Evolutionary conservation across 1,284 basidiomycete genomes (phyloP).

Genomic region (Xerocomus nothofagi): DNA sequence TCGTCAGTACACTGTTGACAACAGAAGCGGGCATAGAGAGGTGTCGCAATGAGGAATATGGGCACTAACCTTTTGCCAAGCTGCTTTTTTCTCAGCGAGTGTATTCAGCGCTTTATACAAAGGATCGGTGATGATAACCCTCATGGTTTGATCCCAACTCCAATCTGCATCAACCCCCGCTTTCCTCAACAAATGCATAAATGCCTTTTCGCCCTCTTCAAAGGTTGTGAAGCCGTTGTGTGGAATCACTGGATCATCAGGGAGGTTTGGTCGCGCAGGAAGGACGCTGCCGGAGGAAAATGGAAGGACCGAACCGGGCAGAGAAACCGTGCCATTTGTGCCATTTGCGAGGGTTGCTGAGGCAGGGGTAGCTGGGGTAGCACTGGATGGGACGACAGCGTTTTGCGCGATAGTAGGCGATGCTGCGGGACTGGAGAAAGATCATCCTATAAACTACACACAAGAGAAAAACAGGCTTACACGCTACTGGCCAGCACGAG

Average conservation of each 20-base stretch:
- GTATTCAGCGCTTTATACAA: slow-evolving; percentile 94
- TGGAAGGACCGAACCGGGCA: slow-evolving; percentile 55
- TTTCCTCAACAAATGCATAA: slow-evolving; percentile 84
- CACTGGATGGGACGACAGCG: slow-evolving; percentile 2
- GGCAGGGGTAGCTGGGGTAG: slow-evolving; percentile 10
- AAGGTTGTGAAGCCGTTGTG: slow-evolving; percentile 84
- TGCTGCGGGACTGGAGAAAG: slow-evolving; percentile 15
- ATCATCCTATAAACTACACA: background rate
- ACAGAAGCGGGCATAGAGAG: background rate
- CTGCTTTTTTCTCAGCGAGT: slow-evolving; percentile 90
- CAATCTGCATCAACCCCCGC: slow-evolving; percentile 88
- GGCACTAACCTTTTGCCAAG: slow-evolving; percentile 80
- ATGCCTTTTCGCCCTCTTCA: slow-evolving; percentile 93
- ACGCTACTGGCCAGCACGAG: slow-evolving; percentile 35
- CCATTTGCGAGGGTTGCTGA: slow-evolving; percentile 39
- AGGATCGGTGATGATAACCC: slow-evolving; percentile 96
- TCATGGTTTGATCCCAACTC: slow-evolving; percentile 99
- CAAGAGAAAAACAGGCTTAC: slow-evolving; percentile 18
- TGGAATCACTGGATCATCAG: slow-evolving; percentile 82
- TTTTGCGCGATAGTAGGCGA: slow-evolving; percentile 14
- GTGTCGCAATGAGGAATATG: background rate
- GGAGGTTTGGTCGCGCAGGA: slow-evolving; percentile 73
- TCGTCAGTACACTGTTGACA: slow-evolving; percentile 8
- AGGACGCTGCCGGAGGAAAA: slow-evolving; percentile 58
- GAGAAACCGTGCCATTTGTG: slow-evolving; percentile 46